Evolutionary conservation across 2,329 filamentous ascomycete species (phyloP).

Genomic region (Cercospora beticola): DNA sequence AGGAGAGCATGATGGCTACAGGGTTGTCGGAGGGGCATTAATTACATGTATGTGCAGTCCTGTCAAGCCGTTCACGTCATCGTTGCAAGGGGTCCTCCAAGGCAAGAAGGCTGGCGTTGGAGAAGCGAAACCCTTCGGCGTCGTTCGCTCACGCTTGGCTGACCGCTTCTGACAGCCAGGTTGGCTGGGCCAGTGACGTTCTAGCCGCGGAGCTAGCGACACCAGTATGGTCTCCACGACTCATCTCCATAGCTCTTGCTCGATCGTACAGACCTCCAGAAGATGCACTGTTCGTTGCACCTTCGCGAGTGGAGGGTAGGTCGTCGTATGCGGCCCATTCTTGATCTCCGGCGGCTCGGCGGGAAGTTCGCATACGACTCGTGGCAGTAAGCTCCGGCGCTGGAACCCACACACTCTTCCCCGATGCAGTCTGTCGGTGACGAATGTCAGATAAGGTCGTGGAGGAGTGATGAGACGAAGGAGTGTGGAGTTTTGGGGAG

Average conservation of each 20-base stretch:
- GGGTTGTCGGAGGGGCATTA: not conserved
- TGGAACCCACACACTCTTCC: not conserved
- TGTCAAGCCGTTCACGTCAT: conserved; percentile 12
- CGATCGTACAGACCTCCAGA: not conserved
- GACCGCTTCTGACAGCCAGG: conserved; percentile 1
- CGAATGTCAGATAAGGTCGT: not conserved
- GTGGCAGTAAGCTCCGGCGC: not conserved
- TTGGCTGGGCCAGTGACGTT: conserved; percentile 4
- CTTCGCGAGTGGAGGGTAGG: not conserved
- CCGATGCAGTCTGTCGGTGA: not conserved
- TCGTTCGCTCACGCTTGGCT: not conserved
- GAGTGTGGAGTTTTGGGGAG: not conserved
- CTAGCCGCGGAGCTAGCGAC: not conserved
- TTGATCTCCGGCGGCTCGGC: conserved; percentile 77
- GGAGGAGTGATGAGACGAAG: not conserved
- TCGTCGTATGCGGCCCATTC: conserved; percentile 57
- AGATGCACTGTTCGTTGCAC: not conserved
- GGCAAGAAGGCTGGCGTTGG: not conserved
- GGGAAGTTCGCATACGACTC: conserved; percentile 43
- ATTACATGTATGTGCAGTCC: not conserved
- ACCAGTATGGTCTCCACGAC: not conserved
- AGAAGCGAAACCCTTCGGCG: not conserved
- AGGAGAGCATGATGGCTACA: not conserved
- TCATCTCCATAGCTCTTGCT: not conserved
- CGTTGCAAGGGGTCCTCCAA: conserved; percentile 11